A percentile compares a stretch with the other conserved stretches of the same genome.
phyloP scores from a whole-genome alignment of 495 filamentous ascomycete species.

The Oidiodendron maius region DNA sequence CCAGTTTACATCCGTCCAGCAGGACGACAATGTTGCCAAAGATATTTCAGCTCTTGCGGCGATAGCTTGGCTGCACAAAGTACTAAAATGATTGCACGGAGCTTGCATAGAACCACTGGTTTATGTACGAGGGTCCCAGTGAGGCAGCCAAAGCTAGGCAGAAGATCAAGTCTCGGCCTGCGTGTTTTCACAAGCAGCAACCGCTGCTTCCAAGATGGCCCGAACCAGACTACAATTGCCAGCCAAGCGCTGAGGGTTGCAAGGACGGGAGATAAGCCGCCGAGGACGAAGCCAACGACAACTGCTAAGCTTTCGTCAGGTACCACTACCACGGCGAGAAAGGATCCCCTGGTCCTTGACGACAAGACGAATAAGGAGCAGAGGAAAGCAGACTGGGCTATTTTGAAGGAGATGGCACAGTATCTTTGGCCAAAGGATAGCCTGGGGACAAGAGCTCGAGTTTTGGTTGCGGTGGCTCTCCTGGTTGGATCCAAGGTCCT shows the following conservation, averaged over 20 bases:
- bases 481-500: slow-evolving; percentile 89
- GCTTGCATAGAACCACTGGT: slow-evolving; percentile 15
- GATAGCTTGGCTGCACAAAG: slow-evolving; percentile 9
- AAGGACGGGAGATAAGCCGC: slow-evolving; percentile 11
- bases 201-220: slow-evolving; percentile 10
- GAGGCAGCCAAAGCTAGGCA: slow-evolving; percentile 11
- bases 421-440: slow-evolving; percentile 98
- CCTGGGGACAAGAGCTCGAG: slow-evolving; percentile 74
- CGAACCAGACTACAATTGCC: slow-evolving; percentile 8
- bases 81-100: slow-evolving; percentile 17
- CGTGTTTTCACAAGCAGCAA: slow-evolving; percentile 19
- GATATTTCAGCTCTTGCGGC: not conserved
- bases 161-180: slow-evolving; percentile 1
- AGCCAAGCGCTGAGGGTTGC: slow-evolving; percentile 8
- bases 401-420: slow-evolving; percentile 93
- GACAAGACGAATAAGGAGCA: slow-evolving; percentile 70
- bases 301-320: slow-evolving; percentile 10
- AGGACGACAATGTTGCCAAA: slow-evolving; percentile 14
- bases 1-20: not conserved
- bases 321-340: slow-evolving; percentile 6
- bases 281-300: slow-evolving; percentile 15
- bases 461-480: slow-evolving; percentile 71
- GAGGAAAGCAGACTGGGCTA: slow-evolving; percentile 94
- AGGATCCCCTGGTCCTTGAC: slow-evolving; percentile 37
- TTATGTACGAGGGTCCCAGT: slow-evolving; percentile 10